Conservation (phyloP, 257 asterid genomes). For the Petunia axillaris region DNA sequence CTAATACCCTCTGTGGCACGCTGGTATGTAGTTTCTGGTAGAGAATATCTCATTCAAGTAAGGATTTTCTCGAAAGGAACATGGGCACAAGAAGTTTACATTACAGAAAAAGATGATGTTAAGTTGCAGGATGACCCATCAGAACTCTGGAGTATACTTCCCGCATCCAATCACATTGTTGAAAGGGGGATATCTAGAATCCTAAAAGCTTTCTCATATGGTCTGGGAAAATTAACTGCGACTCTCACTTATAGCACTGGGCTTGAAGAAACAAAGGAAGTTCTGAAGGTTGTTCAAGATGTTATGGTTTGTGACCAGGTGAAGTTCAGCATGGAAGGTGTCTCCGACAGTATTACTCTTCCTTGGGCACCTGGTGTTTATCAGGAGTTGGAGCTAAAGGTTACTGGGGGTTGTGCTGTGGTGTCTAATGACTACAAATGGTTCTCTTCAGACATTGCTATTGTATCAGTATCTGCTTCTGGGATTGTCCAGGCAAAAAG, state of each 20-base stretch:
- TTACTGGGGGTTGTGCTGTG: conserved; percentile 87
- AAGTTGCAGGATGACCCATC: conserved; percentile 56
- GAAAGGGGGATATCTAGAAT: conserved; percentile 47
- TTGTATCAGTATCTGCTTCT: conserved; percentile 78
- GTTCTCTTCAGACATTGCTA: conserved; percentile 76
- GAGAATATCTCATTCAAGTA: conserved; percentile 61
- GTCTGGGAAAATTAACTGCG: conserved; percentile 83
- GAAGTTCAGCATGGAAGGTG: conserved; percentile 49
- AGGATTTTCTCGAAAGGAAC: conserved; percentile 77
- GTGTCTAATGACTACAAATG: conserved; percentile 81
- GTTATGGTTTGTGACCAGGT: conserved; percentile 91
- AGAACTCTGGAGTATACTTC: conserved; percentile 68
- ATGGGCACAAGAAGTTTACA: conserved; percentile 63
- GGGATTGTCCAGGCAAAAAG: conserved; percentile 79
- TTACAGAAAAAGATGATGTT: conserved; percentile 73
- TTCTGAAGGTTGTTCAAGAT: conserved; percentile 82
- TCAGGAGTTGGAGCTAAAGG: conserved; percentile 87
- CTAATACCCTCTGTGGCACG: conserved; percentile 66
- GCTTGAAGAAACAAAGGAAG: conserved; percentile 56
- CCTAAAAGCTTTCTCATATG: conserved; percentile 62
- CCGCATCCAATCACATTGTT: conserved; percentile 50
- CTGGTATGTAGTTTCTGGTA: conserved; percentile 82
- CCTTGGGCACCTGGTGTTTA: conserved; percentile 84
- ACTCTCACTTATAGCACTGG: conserved; percentile 64
- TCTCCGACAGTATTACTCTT: conserved; percentile 53